Evolutionary conservation across 345 rosid species (phyloP).

Genomic region (Litchi chinensis): DNA sequence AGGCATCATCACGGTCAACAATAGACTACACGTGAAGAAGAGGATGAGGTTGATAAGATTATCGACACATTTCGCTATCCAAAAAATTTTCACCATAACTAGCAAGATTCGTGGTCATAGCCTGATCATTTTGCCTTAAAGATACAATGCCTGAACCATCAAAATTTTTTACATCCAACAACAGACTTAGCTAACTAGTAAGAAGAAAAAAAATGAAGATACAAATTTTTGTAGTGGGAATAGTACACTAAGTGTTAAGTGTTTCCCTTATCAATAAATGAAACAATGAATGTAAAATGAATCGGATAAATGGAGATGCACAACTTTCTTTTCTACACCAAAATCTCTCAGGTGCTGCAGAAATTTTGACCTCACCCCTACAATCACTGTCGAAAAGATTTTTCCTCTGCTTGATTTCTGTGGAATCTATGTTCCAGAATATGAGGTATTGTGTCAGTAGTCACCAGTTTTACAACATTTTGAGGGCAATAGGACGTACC

Average conservation of each 20-base stretch:
- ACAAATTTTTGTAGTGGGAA: background rate
- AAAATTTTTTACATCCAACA: slow-evolving; percentile 21
- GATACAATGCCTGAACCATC: slow-evolving; percentile 14
- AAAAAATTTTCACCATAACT: background rate
- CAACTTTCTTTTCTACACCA: background rate
- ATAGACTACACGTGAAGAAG: background rate
- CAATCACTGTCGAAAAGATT: background rate
- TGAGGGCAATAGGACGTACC: slow-evolving; percentile 4
- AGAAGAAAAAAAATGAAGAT: background rate
- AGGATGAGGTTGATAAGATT: background rate
- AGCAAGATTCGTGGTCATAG: background rate
- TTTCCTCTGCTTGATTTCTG: background rate
- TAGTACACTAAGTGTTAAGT: background rate
- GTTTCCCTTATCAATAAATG: background rate
- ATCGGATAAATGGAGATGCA: slow-evolving; percentile 6
- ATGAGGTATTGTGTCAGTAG: background rate
- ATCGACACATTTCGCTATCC: background rate
- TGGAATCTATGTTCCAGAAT: background rate
- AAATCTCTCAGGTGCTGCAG: background rate
- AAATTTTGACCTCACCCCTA: background rate
- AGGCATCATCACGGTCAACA: too few species aligned
- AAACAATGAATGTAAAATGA: slow-evolving; percentile 15
- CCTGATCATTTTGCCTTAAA: background rate
- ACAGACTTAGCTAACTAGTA: background rate
- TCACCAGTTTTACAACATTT: slow-evolving; percentile 7